Evolutionary conservation across 257 asterid species (phyloP), one percentile per base, ranked within the genome.

Genomic region (Gardenia jasminoides): DNA sequence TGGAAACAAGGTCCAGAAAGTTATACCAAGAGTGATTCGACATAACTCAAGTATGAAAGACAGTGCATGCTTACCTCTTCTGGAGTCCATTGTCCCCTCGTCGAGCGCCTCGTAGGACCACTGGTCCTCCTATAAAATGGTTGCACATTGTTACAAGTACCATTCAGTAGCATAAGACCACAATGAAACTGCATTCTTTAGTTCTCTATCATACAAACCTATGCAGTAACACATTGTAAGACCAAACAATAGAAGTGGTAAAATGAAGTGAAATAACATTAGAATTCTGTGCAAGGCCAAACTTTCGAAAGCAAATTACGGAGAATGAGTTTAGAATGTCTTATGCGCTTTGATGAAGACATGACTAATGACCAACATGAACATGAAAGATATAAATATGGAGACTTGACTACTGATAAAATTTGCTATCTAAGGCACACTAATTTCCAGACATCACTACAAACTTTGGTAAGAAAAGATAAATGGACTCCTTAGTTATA

Each of bases 31-130:
- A 80, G 15, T 43, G 36, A 16, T 50, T 24, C 36, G 11, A 30
- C 15, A 43, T 22, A 22, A 59, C 66, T 12, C 12, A n/a, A 6
- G 30, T 20, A 66, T 52, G 3, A 58, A 69, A 72, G 71, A 74
- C 72, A 56, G 75, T 70, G 81, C 65, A 41, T 59, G 71, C 69
- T 82, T 82, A 96, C 99, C 98, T 96, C 98, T 85, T 94, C 98
- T 20, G 90, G 85, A 28, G 97, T 92, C 99, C 99, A 96, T 78
- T 96, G 98, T 28, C 99, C 99, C 90, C 94, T 96, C 76, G 99
- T 92, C 75, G 99, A 96, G 82, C 99, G 97, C 81, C 99, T 87
- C 70, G 98, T 92, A 6, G 99, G 99, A 46, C 99, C 99, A 76
- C 90, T 91, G 22, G 96, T 91, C 86, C 98, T 92, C 90, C 99